Percentiles rank a stretch among this genome's conserved stretches.
These are phyloP conservation scores for Boletellus ananas DNA, from an alignment of 768 basidiomycete genomes.

Conservation along the genomic window DNA sequence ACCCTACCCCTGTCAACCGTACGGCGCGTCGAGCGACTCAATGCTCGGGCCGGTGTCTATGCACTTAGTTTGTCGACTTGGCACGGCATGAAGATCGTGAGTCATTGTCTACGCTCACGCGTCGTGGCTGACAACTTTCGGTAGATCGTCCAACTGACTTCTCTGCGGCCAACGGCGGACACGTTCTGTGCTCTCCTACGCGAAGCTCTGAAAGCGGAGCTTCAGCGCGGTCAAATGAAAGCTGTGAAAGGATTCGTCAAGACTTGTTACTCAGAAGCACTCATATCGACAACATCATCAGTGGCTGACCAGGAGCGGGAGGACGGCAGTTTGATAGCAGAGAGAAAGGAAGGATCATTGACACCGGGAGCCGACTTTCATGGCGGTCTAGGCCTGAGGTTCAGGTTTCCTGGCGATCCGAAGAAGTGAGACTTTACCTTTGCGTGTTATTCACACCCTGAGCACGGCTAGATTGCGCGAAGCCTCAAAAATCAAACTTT, in stretches of 20 bases:
- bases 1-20: constrained; percentile 90
- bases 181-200: constrained; percentile 87
- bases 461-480: constrained; percentile 63
- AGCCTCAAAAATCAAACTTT: constrained; percentile 92
- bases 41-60: constrained; percentile 91
- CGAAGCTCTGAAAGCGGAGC: constrained; percentile 83
- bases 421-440: constrained; percentile 61
- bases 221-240: constrained; percentile 93
- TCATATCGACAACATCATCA: constrained; percentile 55
- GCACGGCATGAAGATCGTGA: constrained; percentile 91
- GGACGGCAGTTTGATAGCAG: constrained; percentile 58
- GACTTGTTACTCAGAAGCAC: constrained; percentile 92
- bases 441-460: constrained; percentile 5
- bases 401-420: constrained; percentile 90
- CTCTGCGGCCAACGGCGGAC: constrained; percentile 89
- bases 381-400: constrained; percentile 75
- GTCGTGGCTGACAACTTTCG: constrained; percentile 3
- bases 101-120: constrained; percentile 6
- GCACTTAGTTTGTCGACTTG: constrained; percentile 92
- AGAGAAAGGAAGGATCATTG: constrained; percentile 46
- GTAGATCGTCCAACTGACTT: constrained; percentile 91
- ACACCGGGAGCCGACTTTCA: constrained; percentile 57
- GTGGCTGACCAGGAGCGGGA: constrained; percentile 66
- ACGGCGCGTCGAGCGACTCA: constrained; percentile 89
- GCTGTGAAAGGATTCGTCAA: constrained; percentile 84